Evolutionary conservation across 352 stramenopile genomes (phyloP), one percentile per base, ranked within the genome.

Genomic region (Pythium monospermum): DNA sequence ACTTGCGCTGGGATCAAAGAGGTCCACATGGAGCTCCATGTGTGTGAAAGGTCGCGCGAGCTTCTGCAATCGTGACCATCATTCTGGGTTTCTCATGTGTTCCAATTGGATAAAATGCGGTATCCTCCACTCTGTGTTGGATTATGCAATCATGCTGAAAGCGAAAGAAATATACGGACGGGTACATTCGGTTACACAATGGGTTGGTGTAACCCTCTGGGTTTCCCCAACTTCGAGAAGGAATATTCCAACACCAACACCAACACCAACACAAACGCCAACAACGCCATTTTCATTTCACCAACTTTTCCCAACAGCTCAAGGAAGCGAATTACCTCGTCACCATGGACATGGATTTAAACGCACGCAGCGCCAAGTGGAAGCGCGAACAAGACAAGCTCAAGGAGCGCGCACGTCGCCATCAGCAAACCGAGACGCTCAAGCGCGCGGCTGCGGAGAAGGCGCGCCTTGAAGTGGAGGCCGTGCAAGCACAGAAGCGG

Each of bases 261-360:
- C 38, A 45, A 44, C 38, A 44, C 21, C 38, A 30, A 44, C 19
- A 28, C 18, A 23, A 47, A n/a, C 40, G 5, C n/a, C 37, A 44
- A 44, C 38, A 37, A 44, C n/a, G n/a, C n/a, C n/a, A n/a, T n/a
- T n/a, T n/a, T n/a, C n/a, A n/a, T n/a, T n/a, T n/a, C n/a, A n/a
- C n/a, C n/a, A n/a, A n/a, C n/a, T n/a, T n/a, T n/a, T n/a, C n/a
- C n/a, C n/a, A n/a, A n/a, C n/a, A n/a, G n/a, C n/a, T n/a, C n/a
- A n/a, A n/a, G n/a, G n/a, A n/a, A n/a, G n/a, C n/a, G n/a, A n/a
- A n/a, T n/a, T n/a, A n/a, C n/a, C n/a, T n/a, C n/a, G 39, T 21
- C 37, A 60, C 33, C 51, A 87, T 89, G 78, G 78, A 89, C 54
- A 66, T 89, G 61, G 78, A 89, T 44, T 59, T 89, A 57, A 87